phyloP scores from a whole-genome alignment of 202 grass and related monocot species.

The Carex arenaria region DNA sequence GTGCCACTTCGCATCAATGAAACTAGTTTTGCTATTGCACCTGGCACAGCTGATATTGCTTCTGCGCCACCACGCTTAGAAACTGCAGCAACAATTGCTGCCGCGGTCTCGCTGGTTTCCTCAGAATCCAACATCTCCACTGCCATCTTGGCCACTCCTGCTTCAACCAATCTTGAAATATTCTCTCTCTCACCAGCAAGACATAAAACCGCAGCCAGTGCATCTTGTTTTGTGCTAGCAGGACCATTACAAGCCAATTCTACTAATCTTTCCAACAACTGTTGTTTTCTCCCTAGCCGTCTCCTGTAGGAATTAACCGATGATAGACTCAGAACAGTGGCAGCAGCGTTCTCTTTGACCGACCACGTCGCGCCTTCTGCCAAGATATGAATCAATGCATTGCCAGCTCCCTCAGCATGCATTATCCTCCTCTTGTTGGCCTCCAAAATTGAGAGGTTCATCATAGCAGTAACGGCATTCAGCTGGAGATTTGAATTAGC shows the following conservation, averaged over 20 bases:
- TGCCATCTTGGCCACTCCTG: slow-evolving; percentile 46
- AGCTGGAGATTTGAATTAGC: slow-evolving; percentile 63
- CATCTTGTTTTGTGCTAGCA: slow-evolving; percentile 65
- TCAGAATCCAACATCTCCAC: slow-evolving; percentile 44
- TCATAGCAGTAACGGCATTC: slow-evolving; percentile 78
- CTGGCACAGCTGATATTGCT: slow-evolving; percentile 42
- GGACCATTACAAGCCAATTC: slow-evolving; percentile 41
- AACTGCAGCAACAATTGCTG: slow-evolving; percentile 53
- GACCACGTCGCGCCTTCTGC: slow-evolving; percentile 55
- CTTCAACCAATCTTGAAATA: slow-evolving; percentile 51
- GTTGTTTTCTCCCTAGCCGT: slow-evolving; percentile 49
- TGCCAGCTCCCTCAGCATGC: slow-evolving; percentile 69
- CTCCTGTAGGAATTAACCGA: slow-evolving; percentile 64
- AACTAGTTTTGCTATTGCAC: slow-evolving; percentile 51
- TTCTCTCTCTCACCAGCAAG: slow-evolving; percentile 90
- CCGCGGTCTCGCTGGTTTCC: slow-evolving; percentile 43
- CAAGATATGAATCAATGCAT: slow-evolving; percentile 50
- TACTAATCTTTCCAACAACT: slow-evolving; percentile 39
- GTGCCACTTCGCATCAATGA: slow-evolving; percentile 57
- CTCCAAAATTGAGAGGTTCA: slow-evolving; percentile 88
- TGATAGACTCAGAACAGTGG: slow-evolving; percentile 61
- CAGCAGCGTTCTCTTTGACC: slow-evolving; percentile 81
- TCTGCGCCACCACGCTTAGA: slow-evolving; percentile 79
- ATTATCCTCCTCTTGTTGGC: slow-evolving; percentile 95
- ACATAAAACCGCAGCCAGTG: slow-evolving; percentile 61